These are phyloP conservation scores for Candida sakaeoensis DNA, from an alignment of 805 yeast species.

Conservation along the genomic window DNA sequence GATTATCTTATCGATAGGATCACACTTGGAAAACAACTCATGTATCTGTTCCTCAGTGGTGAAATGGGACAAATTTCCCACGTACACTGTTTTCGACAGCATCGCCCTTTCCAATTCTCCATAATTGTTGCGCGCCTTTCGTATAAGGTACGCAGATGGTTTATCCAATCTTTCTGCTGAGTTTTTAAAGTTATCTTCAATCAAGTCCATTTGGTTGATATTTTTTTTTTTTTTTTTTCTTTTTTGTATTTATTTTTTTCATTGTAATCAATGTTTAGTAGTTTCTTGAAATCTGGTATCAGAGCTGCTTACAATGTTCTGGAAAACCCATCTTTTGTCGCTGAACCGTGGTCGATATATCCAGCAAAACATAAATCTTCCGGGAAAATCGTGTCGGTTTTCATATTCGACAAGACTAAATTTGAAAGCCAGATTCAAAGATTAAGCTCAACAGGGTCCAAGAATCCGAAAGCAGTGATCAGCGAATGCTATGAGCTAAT, in stretches of 20 bases:
- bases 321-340: conserved; percentile 62
- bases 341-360: conserved; percentile 81
- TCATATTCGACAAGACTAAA: conserved; percentile 78
- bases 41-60: conserved; percentile 94
- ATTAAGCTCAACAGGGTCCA: conserved; percentile 33
- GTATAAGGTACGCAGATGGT: conserved; percentile 66
- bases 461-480: conserved; percentile 46
- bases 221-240: conserved; percentile 1
- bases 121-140: conserved; percentile 56
- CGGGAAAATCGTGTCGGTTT: conserved; percentile 70
- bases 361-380: conserved; percentile 73
- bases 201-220: conserved; percentile 28
- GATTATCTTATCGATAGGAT: conserved; percentile 71
- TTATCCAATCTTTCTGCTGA: conserved; percentile 66
- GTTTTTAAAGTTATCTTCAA: conserved; percentile 49
- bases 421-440: conserved; percentile 52
- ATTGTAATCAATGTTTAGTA: conserved; percentile 39
- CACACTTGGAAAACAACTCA: conserved; percentile 82
- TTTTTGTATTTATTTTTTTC: conserved; percentile 6
- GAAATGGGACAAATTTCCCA: conserved; percentile 84
- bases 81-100: conserved; percentile 74
- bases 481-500: conserved; percentile 66
- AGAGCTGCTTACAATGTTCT: conserved; percentile 66
- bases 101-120: conserved; percentile 65
- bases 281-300: conserved; percentile 55